Base-by-base conservation (phyloP, 1,284 basidiomycete genomes). In the Papiliotrema flavescens region DNA sequence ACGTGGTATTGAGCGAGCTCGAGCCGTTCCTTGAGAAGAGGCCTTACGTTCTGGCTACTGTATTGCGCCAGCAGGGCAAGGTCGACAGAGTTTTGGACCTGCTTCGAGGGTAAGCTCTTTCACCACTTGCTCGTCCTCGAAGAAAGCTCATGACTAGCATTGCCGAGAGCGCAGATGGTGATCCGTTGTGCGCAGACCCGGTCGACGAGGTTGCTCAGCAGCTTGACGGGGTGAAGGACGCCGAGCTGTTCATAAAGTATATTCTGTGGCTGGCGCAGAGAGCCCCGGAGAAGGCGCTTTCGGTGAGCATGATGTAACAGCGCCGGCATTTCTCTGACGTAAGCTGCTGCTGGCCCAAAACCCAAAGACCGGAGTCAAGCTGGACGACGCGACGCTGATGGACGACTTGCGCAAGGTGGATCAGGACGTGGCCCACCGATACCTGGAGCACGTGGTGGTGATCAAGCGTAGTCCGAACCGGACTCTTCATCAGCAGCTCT, bases 381-480 rank as follows among this genome's bases (percentile, higher is more conserved):
- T 77, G 39, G 70, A 78, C 54, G 73, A 76, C 39, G 63, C 62
- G 6, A 53, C 60, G 15, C 59, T 80, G 32, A 58, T 80, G 23
- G 57, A 63, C 1, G 73, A 75, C 36, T 62, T 80, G 40, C 55
- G 64, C 5, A 20, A 51, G 6, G 68, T 77, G 28, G 67, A 73
- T 54, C 28, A 80, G 2, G 75, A 75, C 15, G 84, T 84, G 1
- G 89, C 84, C 3, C 78, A 82, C 40, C 81, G 82, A 53, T 93
- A 85, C 67, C 79, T 96, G 6, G 91, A 95, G 65, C 83, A 89
- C 68, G 78, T 92, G 0, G 85, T 93, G 1, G 74, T 94, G 24
- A 82, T 83, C 54, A 84, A 84, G 64, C 82, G 84, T 41, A 86
- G 82, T 63, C 79, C 78, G 47, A 63, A 62, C 39, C 59, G 60